Conservation (phyloP, 768 basidiomycete genomes). For the Tylopilus intermedius region DNA sequence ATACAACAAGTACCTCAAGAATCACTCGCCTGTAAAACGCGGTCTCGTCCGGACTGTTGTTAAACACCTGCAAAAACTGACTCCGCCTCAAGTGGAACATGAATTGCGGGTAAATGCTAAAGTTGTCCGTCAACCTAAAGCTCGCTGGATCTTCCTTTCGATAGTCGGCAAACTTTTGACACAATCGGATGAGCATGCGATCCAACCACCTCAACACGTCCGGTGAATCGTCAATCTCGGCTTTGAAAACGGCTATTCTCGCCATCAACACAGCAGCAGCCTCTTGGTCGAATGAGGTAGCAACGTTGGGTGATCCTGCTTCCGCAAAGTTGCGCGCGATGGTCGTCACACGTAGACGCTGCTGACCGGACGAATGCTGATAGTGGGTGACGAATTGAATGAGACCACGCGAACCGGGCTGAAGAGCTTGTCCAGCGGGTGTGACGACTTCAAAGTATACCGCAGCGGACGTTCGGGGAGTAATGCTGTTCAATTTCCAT, state of each 20-base stretch:
- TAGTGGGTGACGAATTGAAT: slow-evolving; percentile 99
- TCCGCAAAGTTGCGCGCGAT: slow-evolving; percentile 97
- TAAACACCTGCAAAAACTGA: slow-evolving; percentile 99
- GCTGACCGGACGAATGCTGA: slow-evolving; percentile 94
- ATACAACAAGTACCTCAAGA: neutral
- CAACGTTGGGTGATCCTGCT: slow-evolving; percentile 90
- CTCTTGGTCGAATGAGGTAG: slow-evolving; percentile 92
- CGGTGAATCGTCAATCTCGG: too few relatives aligned
- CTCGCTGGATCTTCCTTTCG: slow-evolving; percentile 85
- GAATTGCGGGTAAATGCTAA: slow-evolving; percentile 99
- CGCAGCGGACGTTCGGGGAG: slow-evolving; percentile 79
- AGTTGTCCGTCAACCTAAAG: slow-evolving; percentile 91
- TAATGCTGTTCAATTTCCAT: slow-evolving; percentile 93
- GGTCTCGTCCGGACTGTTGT: slow-evolving; percentile 99
- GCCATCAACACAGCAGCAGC: slow-evolving; percentile 98
- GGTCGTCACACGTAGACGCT: slow-evolving; percentile 93
- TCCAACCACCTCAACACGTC: too few relatives aligned
- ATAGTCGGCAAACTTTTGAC: slow-evolving; percentile 79
- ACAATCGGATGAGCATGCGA: too few relatives aligned
- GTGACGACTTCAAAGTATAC: slow-evolving; percentile 99
- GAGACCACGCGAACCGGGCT: slow-evolving; percentile 85
- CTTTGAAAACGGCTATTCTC: slow-evolving; percentile 97
- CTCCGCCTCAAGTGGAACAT: slow-evolving; percentile 98
- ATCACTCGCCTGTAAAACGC: slow-evolving; percentile 78
- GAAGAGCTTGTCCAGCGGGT: slow-evolving; percentile 88